These are phyloP conservation scores for Penicillium sp. DNA, from an alignment of 2,329 filamentous ascomycete species.

Conservation along the genomic window DNA sequence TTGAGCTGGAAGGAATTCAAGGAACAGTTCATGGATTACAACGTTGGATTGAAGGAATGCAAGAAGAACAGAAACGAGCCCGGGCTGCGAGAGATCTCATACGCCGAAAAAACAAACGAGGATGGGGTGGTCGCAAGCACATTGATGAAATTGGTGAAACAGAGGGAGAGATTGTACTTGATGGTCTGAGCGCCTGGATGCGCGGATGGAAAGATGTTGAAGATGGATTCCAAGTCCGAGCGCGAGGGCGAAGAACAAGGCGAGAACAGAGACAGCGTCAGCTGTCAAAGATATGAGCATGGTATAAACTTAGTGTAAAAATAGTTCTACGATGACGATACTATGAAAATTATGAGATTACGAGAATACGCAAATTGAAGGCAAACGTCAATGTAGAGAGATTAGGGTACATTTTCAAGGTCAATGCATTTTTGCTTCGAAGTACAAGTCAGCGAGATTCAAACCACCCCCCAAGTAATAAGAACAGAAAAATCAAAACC, in stretches of 20 bases:
- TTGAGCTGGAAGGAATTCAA: slow-evolving; percentile 37
- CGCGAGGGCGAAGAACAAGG: slow-evolving; percentile 62
- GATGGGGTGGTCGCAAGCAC: slow-evolving; percentile 18
- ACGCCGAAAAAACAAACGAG: slow-evolving; percentile 17
- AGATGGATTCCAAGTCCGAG: slow-evolving; percentile 43
- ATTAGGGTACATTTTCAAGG: background rate
- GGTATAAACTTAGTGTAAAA: background rate
- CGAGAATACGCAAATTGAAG: background rate
- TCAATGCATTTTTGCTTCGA: slow-evolving; percentile 11
- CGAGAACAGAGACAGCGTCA: slow-evolving; percentile 23
- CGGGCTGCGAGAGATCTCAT: slow-evolving; percentile 1
- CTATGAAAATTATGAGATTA: background rate
- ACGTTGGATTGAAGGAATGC: slow-evolving; percentile 31
- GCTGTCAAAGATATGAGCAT: background rate
- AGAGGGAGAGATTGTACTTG: slow-evolving; percentile 33
- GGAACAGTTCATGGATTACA: slow-evolving; percentile 39
- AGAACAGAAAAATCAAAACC: slow-evolving; percentile 4
- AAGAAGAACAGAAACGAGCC: slow-evolving; percentile 21
- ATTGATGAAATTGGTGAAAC: slow-evolving; percentile 13
- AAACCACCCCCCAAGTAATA: slow-evolving; percentile 10
- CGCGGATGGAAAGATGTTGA: slow-evolving; percentile 45
- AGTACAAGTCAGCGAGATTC: slow-evolving; percentile 11
- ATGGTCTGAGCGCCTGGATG: slow-evolving; percentile 46
- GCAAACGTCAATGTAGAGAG: background rate
- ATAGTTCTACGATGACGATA: background rate